A percentile compares a stretch with the other conserved stretches of the same genome.
phyloP scores from a whole-genome alignment of 2,329 filamentous ascomycete genomes.

The Cordyceps cateniannulata region DNA sequence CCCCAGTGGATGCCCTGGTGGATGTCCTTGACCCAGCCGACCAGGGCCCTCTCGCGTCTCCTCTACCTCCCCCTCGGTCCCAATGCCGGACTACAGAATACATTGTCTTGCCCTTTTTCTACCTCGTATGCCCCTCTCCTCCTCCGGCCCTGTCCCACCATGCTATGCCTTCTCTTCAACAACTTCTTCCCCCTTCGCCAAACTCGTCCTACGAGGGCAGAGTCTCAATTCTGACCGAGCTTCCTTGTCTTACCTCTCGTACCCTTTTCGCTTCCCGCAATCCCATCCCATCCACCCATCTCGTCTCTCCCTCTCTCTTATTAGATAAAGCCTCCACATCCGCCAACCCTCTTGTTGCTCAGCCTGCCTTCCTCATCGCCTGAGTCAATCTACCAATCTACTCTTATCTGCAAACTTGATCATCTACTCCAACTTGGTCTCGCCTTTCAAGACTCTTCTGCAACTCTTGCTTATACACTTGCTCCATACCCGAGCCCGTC shows the following conservation, averaged over 20 bases:
- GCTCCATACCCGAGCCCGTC: neutral
- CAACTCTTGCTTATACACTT: neutral
- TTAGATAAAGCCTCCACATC: conserved; percentile 6
- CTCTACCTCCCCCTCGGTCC: conserved; percentile 11
- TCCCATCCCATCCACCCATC: conserved; percentile 1
- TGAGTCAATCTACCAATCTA: neutral
- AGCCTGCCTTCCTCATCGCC: conserved; percentile 1
- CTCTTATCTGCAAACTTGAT: neutral
- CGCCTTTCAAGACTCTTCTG: neutral
- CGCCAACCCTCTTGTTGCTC: neutral
- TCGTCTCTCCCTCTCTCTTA: conserved; percentile 6
- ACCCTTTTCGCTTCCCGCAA: conserved; percentile 5
- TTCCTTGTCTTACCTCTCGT: conserved; percentile 13
- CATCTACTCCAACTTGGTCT: conserved; percentile 8
- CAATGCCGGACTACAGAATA: conserved; percentile 16
- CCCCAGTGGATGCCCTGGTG: conserved; percentile 3
- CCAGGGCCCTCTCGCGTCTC: conserved; percentile 11
- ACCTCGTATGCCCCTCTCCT: conserved; percentile 14
- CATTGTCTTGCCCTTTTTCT: conserved; percentile 15
- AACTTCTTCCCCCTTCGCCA: conserved; percentile 25
- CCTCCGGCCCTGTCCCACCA: conserved; percentile 8
- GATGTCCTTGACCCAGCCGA: conserved; percentile 11
- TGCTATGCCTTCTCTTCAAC: conserved; percentile 18
- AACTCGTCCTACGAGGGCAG: conserved; percentile 28
- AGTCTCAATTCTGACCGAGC: conserved; percentile 16